Conservation (phyloP, 768 basidiomycete species). For the Porphyrellus cyaneotinctus region DNA sequence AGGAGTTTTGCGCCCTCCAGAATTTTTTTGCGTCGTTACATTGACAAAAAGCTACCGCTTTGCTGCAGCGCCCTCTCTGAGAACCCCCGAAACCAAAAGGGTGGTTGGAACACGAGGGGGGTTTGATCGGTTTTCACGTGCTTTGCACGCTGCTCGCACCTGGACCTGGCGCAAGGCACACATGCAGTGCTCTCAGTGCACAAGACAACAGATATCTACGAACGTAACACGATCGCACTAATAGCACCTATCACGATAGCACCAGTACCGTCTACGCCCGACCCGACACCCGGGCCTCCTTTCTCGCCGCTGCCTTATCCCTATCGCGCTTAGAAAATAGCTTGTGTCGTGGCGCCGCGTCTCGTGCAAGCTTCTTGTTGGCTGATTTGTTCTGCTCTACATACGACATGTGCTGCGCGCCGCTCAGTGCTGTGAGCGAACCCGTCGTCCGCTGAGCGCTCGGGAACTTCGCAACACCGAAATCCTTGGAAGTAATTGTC, state of each 20-base stretch:
- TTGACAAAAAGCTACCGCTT: background rate
- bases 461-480: constrained; percentile 65
- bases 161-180: constrained; percentile 23
- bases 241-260: constrained; percentile 14
- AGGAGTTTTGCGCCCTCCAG: background rate
- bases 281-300: constrained; percentile 37
- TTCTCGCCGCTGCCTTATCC: constrained; percentile 55
- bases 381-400: constrained; percentile 89
- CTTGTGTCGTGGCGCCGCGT: constrained; percentile 60
- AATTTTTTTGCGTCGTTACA: background rate
- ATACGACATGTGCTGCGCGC: constrained; percentile 90
- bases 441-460: constrained; percentile 75
- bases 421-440: constrained; percentile 77
- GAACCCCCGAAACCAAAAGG: no score
- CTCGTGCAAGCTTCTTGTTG: constrained; percentile 70
- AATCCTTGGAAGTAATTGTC: constrained; percentile 82
- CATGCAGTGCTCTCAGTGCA: constrained; percentile 9
- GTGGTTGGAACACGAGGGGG: no score
- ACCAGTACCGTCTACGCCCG: constrained; percentile 18
- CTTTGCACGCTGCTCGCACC: constrained; percentile 20
- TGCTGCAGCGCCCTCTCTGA: constrained; percentile 7
- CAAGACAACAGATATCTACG: constrained; percentile 14
- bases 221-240: constrained; percentile 14
- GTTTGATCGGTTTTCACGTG: constrained; percentile 29
- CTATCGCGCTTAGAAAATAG: constrained; percentile 81